These are phyloP conservation scores for Pulicaria dysenterica DNA, from an alignment of 129 eudicot species.

Conservation along the genomic window DNA sequence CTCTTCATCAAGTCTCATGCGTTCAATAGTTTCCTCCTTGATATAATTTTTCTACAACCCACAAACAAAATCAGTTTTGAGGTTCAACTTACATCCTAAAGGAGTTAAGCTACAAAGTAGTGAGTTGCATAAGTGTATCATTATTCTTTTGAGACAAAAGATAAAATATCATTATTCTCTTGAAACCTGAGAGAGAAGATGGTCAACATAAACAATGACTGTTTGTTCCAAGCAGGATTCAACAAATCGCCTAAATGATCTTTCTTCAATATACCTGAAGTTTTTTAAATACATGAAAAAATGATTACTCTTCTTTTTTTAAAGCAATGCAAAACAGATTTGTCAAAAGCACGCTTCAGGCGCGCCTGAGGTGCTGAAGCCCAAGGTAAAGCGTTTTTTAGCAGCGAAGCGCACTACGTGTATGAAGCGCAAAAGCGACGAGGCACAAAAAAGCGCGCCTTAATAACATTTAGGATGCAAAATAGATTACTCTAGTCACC, in stretches of 20 bases:
- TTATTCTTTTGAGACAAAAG: neutral
- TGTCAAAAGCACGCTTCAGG: no score
- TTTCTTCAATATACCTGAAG: conserved; percentile 88
- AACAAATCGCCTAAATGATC: conserved; percentile 89
- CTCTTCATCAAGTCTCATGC: conserved; percentile 98
- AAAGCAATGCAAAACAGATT: no score
- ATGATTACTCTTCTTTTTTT: no score
- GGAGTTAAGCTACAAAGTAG: conserved; percentile 7
- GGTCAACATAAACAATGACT: conserved; percentile 86
- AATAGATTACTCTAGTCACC: conserved; percentile 1
- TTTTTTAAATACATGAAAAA: conserved; percentile 2
- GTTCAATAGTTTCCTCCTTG: conserved; percentile 95
- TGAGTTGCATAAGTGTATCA: neutral
- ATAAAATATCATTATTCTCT: neutral
- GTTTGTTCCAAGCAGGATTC: conserved; percentile 96
- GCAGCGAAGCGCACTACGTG: no score
- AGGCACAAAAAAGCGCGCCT: no score
- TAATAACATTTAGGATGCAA: no score
- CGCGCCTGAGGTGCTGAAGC: no score
- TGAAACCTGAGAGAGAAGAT: conserved; percentile 75
- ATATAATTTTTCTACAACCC: conserved; percentile 80
- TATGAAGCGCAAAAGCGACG: no score
- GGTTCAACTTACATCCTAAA: neutral
- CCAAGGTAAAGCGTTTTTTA: no score
- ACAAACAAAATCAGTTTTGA: neutral